Base-by-base conservation (phyloP, 2,329 filamentous ascomycete species). In the Fusarium napiforme region DNA sequence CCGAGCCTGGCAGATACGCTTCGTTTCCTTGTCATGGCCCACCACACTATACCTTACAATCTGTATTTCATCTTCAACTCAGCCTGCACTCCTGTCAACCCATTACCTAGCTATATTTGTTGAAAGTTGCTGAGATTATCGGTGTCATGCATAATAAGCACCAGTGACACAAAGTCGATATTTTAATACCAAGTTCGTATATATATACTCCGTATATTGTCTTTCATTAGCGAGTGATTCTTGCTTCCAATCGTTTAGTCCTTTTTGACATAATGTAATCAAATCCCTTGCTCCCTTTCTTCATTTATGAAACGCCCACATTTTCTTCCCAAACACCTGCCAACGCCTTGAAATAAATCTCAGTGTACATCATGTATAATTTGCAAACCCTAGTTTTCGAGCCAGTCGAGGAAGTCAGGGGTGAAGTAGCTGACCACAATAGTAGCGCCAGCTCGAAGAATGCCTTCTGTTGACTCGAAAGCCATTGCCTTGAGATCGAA, bases 371-470 rank as follows among this genome's bases (percentile, higher is more conserved):
- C 63, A 68, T 45, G 23, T 73, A 18, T 30, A 47, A 65, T 59
- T 59, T 69, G 60, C 55, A 63, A 40, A 11, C 42, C 55, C 75
- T 83, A 89, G 69, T 85, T 86, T 69, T 88, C 87, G 65, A 92
- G 83, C 90, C 90, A 92, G 80, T 92, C 90, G 32, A 93, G 83
- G 79, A 93, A 92, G 74, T 92, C 93, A 2, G 96, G 96, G 1
- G 93, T 95, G 79, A 98, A 98, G 83, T 99, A 99, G 83, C 90
- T 96, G 77, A 98, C 89, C 47, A 99, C 89, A 79, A 99, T 98
- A 1, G 92, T 96, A 11, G 96, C 96, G 47, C 96, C 96, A 14
- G 96, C 96, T 75, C 96, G 89, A 68, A 99, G 84, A 72, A 99
- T 98, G 30, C 95, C 94, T 83, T 98, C 94, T 1, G 94, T 97